A percentile compares a stretch with the other conserved stretches of the same genome.
phyloP scores from a whole-genome alignment of 768 basidiomycete species.

The Rhodotorula sphaerocarpa region DNA sequence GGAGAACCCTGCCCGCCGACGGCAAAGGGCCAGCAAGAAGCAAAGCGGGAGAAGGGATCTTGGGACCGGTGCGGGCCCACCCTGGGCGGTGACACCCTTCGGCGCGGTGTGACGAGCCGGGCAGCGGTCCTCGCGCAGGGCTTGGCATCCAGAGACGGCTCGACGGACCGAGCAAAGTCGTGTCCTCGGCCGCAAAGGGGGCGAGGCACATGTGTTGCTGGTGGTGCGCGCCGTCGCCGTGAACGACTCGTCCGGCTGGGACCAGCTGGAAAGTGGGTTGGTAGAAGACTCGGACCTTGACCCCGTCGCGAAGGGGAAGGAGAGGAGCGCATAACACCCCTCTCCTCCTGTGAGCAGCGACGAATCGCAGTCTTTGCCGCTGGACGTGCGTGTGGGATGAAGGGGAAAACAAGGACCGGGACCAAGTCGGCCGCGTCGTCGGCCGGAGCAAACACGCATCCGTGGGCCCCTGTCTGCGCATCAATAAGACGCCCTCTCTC shows the following conservation, averaged over 20 bases:
- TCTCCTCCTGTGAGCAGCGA: conserved; percentile 11
- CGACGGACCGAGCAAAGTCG: not conserved
- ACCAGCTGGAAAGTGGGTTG: not conserved
- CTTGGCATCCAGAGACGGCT: not conserved
- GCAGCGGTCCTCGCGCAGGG: conserved; percentile 10
- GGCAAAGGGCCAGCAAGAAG: no score
- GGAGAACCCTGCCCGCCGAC: no score
- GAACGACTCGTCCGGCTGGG: conserved; percentile 8
- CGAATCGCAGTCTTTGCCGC: conserved; percentile 25
- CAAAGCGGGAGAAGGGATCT: conserved; percentile 1
- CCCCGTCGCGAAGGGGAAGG: conserved; percentile 16
- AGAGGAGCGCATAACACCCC: no score
- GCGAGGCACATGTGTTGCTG: not conserved
- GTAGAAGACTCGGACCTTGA: conserved; percentile 28
- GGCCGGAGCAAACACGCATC: no score
- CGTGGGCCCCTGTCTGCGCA: no score
- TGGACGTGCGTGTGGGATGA: conserved; percentile 1
- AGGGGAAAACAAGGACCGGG: not conserved
- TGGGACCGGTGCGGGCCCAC: no score
- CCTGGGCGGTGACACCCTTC: not conserved
- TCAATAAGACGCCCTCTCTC: no score
- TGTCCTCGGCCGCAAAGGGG: not conserved
- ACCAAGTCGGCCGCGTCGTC: not conserved
- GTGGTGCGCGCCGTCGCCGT: conserved; percentile 20
- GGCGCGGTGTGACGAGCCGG: not conserved